Base-by-base conservation (phyloP, 2,329 filamentous ascomycete species). In the Verticillium dahliae region DNA sequence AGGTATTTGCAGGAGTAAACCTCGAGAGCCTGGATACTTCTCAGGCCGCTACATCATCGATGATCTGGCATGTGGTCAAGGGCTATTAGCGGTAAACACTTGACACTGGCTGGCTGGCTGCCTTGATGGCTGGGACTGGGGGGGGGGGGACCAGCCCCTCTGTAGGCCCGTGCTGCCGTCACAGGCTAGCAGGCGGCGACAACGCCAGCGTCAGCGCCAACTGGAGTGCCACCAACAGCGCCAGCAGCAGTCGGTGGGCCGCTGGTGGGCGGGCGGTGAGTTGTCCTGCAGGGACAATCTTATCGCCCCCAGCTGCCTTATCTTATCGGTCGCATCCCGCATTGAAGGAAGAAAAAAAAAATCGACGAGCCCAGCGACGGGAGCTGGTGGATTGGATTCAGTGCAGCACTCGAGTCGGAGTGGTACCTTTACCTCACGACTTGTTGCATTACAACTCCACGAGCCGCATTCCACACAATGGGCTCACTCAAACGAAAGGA, bases 401-500 rank as follows among this genome's bases (percentile, higher is more conserved):
- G 27, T 56, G n/a, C 33, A 34, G 54, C 54, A 34, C 27, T 34
- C 54, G 31, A 33, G 33, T 56, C 33, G 54, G 35, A 56, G 27
- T n/a, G 54, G 27, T 56, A 34, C 54, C 54, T 34, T 34, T 13
- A 56, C 54, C 54, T 14, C 35, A 58, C 56, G 37, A 58, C n/a
- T 45, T 58, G 56, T 35, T 58, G 37, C 38, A 45, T 14, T 35
- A 41, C 35, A n/a, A 33, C 35, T 9, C 33, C 45, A 54, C 35
- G 31, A 55, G 50, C 41, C 62, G 59, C 27, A 59, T 64, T 64
- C 69, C 69, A 71, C 66, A 78, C 58, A 61, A 86, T 86, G 83
- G 81, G 80, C 70, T 78, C 80, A 60, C 76, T 85, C 65, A 86
- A 86, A 70, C 77, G 83, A 69, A 86, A 86, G 74, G 81, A 82